These are phyloP conservation scores for Aspergillus sp. DNA, from an alignment of 2,329 filamentous ascomycete species.

Conservation along the genomic window DNA sequence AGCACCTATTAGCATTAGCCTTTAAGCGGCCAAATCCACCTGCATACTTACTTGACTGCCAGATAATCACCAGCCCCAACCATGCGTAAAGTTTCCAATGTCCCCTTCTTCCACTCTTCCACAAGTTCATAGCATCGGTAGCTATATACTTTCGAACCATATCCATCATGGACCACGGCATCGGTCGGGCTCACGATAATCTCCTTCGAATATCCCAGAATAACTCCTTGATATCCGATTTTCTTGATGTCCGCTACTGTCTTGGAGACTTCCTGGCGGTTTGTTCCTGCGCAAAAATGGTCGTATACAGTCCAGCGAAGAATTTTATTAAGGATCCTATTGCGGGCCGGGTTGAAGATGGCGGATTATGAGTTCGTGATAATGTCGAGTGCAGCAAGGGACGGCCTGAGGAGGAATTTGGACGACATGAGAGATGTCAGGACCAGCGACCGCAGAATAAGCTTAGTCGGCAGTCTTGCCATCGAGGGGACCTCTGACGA, in stretches of 20 bases:
- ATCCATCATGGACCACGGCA: slow-evolving; percentile 24
- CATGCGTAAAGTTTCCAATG: slow-evolving; percentile 48
- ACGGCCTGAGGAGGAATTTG: too few relatives aligned
- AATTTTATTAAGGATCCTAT: slow-evolving; percentile 7
- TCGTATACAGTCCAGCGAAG: slow-evolving; percentile 62
- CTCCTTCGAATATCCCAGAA: slow-evolving; percentile 40
- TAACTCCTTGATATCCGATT: slow-evolving; percentile 49
- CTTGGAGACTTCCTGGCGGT: slow-evolving; percentile 37
- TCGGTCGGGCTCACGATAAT: slow-evolving; percentile 35
- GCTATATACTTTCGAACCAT: too few relatives aligned
- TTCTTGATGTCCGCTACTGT: slow-evolving; percentile 40
- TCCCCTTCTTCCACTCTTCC: slow-evolving; percentile 49
- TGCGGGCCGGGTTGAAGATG: too few relatives aligned
- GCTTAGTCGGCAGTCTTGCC: too few relatives aligned
- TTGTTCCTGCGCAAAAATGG: slow-evolving; percentile 86
- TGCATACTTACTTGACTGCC: slow-evolving; percentile 39
- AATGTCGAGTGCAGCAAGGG: too few relatives aligned
- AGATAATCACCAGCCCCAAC: slow-evolving; percentile 44
- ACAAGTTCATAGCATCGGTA: slow-evolving; percentile 22
- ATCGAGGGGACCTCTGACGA: too few relatives aligned
- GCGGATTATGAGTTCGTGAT: too few relatives aligned
- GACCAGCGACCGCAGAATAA: too few relatives aligned
- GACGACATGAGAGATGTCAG: too few relatives aligned
- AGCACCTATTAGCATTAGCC: neutral
- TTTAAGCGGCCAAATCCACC: too few relatives aligned